Base-by-base conservation (phyloP, 495 filamentous ascomycete genomes). In the Lasiosphaeria miniovina region DNA sequence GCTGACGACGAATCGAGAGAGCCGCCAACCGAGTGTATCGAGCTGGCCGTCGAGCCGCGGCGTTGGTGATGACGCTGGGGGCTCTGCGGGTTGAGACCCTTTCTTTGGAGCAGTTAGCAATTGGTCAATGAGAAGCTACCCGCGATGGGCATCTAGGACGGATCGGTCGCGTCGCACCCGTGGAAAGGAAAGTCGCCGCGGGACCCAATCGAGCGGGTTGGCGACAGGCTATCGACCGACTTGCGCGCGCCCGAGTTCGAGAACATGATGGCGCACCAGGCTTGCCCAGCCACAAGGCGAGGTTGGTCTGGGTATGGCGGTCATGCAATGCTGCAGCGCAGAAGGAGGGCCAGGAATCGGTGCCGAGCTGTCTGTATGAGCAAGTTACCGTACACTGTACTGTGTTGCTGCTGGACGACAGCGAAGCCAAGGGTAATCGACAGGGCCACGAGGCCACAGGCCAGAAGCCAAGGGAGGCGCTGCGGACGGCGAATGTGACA, bases 41-140 rank as follows among this genome's bases (percentile, higher is more conserved):
- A 96, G 80, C 92, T 95, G 36, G 93, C 88, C 4, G 86, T 89
- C 17, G 93, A 98, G 54, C 86, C 90, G 75, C 92, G 79, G 65
- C 91, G 81, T 12, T 65, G 62, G 32, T 65, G 60, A 36, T 36
- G 57, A 15, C 61, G 61, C 43, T 65, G 65, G 15, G 68, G 57
- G 62, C 68, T 57, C 56, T 68, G 54, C 56, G 67, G 41, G 32
- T 12, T 32, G 49, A 4, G 33, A 43, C 24, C 52, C 63, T 66
- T 65, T 68, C 45, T 73, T 64, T 63, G 34, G 40, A 59, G 50
- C 49, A 60, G 68, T 71, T 67, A 62, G 75, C 66, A 33, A 60
- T 53, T 38, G 64, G 59, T 40, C 56, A 60, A 15, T n/a, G n/a
- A 36, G 34, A 38, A 36, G 40, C 5, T 31, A 32, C n/a, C 57